Percentiles rank a stretch among this genome's conserved stretches.
phyloP scores from a whole-genome alignment of 169 alveolate species.

The Plasmodium berghei region DNA sequence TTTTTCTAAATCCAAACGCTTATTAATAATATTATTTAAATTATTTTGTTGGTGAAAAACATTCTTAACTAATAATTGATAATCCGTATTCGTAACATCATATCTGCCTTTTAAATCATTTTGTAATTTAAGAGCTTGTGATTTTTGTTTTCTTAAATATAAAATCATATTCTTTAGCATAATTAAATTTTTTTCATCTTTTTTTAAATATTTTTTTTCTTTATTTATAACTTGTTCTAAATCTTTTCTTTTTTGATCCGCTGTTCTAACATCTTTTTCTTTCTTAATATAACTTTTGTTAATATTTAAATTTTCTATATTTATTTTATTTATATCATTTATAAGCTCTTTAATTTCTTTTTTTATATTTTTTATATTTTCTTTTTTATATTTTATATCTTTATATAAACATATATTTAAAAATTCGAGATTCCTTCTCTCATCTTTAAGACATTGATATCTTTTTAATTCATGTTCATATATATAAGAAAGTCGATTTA shows the following conservation, averaged over 20 bases:
- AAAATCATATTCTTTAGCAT: slow-evolving; percentile 61
- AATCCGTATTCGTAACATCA: slow-evolving; percentile 57
- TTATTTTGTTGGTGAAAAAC: slow-evolving; percentile 65
- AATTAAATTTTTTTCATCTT: slow-evolving; percentile 64
- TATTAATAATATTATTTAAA: slow-evolving; percentile 36
- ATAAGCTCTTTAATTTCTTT: slow-evolving; percentile 67
- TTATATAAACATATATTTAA: slow-evolving; percentile 57
- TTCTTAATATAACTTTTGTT: slow-evolving; percentile 43
- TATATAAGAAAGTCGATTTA: slow-evolving; percentile 39
- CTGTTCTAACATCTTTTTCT: slow-evolving; percentile 39
- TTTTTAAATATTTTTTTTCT: slow-evolving; percentile 58
- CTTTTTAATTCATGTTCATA: slow-evolving; percentile 60
- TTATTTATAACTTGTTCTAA: slow-evolving; percentile 25
- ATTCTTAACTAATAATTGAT: slow-evolving; percentile 52
- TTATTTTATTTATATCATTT: slow-evolving; percentile 57
- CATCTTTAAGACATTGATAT: slow-evolving; percentile 68
- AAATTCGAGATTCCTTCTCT: slow-evolving; percentile 68
- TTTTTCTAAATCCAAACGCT: slow-evolving; percentile 51
- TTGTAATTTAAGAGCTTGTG: slow-evolving; percentile 44
- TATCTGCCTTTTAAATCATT: slow-evolving; percentile 62
- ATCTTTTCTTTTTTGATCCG: slow-evolving; percentile 38
- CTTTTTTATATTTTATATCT: slow-evolving; percentile 70
- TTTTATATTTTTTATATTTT: slow-evolving; percentile 36
- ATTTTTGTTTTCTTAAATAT: slow-evolving; percentile 59
- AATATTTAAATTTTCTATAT: slow-evolving; percentile 42